Evolutionary conservation across 371 early-diverging fungal genomes (phyloP), one percentile per base, ranked within the genome.

Genomic region (Rhizopus microsporus): DNA sequence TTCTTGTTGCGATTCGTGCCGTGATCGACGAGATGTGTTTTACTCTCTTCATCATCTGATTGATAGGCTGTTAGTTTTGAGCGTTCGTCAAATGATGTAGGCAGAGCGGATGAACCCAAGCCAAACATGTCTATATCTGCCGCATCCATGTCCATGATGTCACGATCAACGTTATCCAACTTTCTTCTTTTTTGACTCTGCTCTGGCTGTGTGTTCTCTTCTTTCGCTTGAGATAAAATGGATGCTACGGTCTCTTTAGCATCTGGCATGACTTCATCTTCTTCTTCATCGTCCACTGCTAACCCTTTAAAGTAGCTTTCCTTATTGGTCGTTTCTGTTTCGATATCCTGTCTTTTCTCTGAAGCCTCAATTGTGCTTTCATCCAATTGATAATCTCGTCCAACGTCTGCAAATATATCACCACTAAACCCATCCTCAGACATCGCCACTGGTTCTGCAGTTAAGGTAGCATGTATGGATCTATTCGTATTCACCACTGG

Each of bases 371-470:
- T 4, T 12, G 56, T 42, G 7, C 60, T 66, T 34, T 75, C 76
- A 46, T 81, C 80, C 6, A 92, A 63, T 13, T 68, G 65, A 60
- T 95, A 95, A 47, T 93, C 92, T 0, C 87, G 68, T 3, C 94
- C 94, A 0, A 75, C 93, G 58, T 91, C 95, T 4, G 84, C 91
- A 84, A 96, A 96, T 16, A 96, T 96, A 72, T 93, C 94, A 4
- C 83, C 67, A 32, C 53, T 56, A 37, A 67, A 67, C 3, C 47
- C 56, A 52, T 62, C 67, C n/a, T 67, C 62, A 9, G 35, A 34
- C 47, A 67, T 53, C 15, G 67, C 55, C 9, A 56, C 44, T 6
- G 62, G 67, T 32, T 61, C 52, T 33, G 34, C 56, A 29, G 57
- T 56, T 5, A 58, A 54, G 10, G 59, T 57, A 7, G 65, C 71